Conservation (phyloP, 1,139 yeast genomes). For the Starmera stellimalicola region DNA sequence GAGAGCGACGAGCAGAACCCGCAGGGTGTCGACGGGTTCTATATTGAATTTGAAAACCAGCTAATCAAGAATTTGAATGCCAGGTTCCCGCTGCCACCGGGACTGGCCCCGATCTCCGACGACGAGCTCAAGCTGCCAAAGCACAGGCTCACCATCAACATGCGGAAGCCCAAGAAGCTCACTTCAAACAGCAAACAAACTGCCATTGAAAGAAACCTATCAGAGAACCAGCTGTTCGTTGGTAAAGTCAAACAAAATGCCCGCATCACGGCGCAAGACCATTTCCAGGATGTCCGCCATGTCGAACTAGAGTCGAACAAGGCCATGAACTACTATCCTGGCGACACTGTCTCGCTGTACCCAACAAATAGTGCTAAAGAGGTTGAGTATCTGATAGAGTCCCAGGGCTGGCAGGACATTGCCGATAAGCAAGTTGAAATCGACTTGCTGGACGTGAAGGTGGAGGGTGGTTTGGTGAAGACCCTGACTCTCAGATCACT, state of each 20-base stretch:
- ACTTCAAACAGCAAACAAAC: conserved; percentile 18
- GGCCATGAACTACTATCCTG: conserved; percentile 45
- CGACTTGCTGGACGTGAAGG: conserved; percentile 20
- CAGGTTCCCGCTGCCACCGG: conserved; percentile 28
- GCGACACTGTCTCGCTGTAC: conserved; percentile 71
- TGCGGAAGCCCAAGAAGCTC: conserved; percentile 20
- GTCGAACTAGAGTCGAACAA: conserved; percentile 24
- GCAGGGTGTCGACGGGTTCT: conserved; percentile 73
- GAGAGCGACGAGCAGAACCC: conserved; percentile 83
- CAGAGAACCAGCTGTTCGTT: conserved; percentile 11
- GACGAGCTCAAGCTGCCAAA: conserved; percentile 36
- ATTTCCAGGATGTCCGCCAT: conserved; percentile 86
- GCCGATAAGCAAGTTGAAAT: conserved; percentile 45
- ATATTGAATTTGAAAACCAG: conserved; percentile 60
- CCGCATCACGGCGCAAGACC: conserved; percentile 58
- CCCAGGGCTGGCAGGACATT: conserved; percentile 64
- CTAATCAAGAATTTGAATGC: conserved; percentile 35
- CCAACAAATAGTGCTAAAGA: conserved; percentile 60
- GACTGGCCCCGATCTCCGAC: conserved; percentile 27
- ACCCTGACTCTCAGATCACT: conserved; percentile 59
- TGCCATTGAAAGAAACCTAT: conserved; percentile 20
- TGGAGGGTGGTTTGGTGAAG: conserved; percentile 53
- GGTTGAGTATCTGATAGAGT: conserved; percentile 55
- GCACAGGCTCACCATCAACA: conserved; percentile 23
- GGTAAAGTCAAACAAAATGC: conserved; percentile 42